Percentiles rank a stretch among this genome's conserved stretches.
Evolutionary conservation across 208 protist genomes (phyloP).

Genomic region (Tritrichomonas foetus): DNA sequence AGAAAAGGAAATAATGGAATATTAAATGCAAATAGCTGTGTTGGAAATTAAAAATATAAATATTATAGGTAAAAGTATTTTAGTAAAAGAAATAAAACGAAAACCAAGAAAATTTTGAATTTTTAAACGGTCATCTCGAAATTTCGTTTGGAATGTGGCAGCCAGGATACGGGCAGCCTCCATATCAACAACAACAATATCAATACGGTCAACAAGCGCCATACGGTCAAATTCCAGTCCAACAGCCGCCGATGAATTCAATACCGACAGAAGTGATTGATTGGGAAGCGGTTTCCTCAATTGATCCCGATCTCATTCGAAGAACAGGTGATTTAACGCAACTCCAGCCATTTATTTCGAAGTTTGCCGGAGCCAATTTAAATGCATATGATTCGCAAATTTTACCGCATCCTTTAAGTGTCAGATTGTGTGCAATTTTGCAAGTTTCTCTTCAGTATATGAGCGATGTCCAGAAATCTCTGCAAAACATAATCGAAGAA

Average conservation of each 20-base stretch:
- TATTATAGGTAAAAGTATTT: too few relatives aligned
- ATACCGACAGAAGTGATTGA: not conserved
- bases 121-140: too few relatives aligned
- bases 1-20: too few relatives aligned
- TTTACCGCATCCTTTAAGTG: not conserved
- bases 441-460: not conserved
- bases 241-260: not conserved
- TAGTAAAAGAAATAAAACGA: too few relatives aligned
- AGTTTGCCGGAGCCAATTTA: not conserved
- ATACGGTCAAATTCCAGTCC: not conserved
- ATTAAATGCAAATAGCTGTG: too few relatives aligned
- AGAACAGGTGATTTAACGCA: not conserved
- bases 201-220: too few relatives aligned
- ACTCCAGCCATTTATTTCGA: not conserved
- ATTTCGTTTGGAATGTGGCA: too few relatives aligned
- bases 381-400: not conserved
- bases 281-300: not conserved
- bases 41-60: too few relatives aligned
- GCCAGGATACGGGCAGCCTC: too few relatives aligned
- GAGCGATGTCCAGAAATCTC: not conserved
- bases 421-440: not conserved
- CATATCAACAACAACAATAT: too few relatives aligned
- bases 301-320: not conserved
- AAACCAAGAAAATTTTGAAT: too few relatives aligned
- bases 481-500: not conserved